Evolutionary conservation across 129 eudicot genomes (phyloP).

Genomic region (Artemisia argyi): DNA sequence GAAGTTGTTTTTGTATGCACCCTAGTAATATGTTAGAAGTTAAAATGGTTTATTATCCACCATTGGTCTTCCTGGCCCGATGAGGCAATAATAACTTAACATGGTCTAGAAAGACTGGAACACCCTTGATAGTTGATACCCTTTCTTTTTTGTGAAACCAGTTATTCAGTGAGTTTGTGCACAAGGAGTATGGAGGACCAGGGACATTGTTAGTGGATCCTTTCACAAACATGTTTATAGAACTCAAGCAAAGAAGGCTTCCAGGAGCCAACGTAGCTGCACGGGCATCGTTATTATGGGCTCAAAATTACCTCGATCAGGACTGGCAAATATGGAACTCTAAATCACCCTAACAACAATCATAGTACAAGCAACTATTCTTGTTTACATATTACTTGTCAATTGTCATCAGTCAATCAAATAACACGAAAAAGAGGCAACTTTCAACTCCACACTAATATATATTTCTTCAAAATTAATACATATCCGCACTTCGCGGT

Average conservation of each 20-base stretch:
- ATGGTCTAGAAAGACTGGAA: conserved; percentile 10
- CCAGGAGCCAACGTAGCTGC: conserved; percentile 78
- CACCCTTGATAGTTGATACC: conserved; percentile 5
- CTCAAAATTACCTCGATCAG: conserved; percentile 52
- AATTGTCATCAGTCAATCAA: conserved; percentile 12
- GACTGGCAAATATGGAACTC: conserved; percentile 73
- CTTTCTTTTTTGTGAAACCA: conserved; percentile 29
- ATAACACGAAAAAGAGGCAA: conserved; percentile 33
- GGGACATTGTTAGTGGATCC: conserved; percentile 77
- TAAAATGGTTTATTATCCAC: too few species aligned
- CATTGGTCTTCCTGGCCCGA: not conserved
- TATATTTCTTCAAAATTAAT: conserved; percentile 43
- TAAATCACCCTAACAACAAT: not conserved
- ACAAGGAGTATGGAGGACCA: conserved; percentile 76
- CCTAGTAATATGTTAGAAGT: conserved; percentile 7
- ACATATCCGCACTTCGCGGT: conserved; percentile 23
- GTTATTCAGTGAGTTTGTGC: conserved; percentile 66
- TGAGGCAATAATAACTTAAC: conserved; percentile 5
- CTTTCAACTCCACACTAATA: conserved; percentile 33
- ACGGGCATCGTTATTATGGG: conserved; percentile 58
- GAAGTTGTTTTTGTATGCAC: conserved; percentile 33
- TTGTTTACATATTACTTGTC: conserved; percentile 1
- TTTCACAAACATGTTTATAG: conserved; percentile 66
- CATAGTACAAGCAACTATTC: not conserved
- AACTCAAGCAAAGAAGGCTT: conserved; percentile 58